Evolutionary conservation across 1,284 basidiomycete genomes (phyloP).

Genomic region (Papiliotrema flavescens): DNA sequence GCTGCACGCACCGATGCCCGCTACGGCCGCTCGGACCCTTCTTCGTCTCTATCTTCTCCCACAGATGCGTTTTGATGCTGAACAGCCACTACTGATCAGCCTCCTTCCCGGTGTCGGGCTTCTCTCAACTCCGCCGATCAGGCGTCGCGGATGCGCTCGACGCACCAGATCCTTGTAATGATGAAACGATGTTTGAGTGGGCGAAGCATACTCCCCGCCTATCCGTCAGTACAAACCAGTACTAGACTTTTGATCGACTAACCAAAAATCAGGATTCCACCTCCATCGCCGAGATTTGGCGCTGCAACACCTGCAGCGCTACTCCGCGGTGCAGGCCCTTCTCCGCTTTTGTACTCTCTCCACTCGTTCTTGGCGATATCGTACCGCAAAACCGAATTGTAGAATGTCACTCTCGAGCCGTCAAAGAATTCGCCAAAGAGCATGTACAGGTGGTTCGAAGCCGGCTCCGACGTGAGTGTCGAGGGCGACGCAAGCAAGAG

Average conservation of each 20-base stretch:
- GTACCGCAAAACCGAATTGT: conserved; percentile 19
- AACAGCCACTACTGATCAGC: conserved; percentile 19
- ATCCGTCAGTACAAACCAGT: neutral
- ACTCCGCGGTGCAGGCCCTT: conserved; percentile 76
- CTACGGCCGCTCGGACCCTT: conserved; percentile 74
- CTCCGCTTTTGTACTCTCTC: conserved; percentile 75
- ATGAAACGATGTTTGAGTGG: conserved; percentile 83
- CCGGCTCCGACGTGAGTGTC: conserved; percentile 47
- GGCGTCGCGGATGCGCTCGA: conserved; percentile 13
- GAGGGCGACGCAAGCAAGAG: conserved; percentile 67
- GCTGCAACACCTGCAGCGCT: conserved; percentile 75
- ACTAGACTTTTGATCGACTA: no score
- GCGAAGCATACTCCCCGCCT: conserved; percentile 81
- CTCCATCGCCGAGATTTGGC: conserved; percentile 61
- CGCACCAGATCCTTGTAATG: conserved; percentile 85
- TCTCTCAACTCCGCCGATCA: conserved; percentile 32
- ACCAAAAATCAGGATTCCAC: conserved; percentile 82
- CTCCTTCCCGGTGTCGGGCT: conserved; percentile 32
- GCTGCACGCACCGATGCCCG: conserved; percentile 64
- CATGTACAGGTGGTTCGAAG: conserved; percentile 71
- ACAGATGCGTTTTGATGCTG: conserved; percentile 57
- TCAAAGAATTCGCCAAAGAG: conserved; percentile 76
- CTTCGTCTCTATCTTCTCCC: conserved; percentile 89
- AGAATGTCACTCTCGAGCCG: conserved; percentile 61
- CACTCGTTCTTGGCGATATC: conserved; percentile 64